Evolutionary conservation across 176 grass and related monocot genomes (phyloP).

Genomic region (Olyra latifolia): DNA sequence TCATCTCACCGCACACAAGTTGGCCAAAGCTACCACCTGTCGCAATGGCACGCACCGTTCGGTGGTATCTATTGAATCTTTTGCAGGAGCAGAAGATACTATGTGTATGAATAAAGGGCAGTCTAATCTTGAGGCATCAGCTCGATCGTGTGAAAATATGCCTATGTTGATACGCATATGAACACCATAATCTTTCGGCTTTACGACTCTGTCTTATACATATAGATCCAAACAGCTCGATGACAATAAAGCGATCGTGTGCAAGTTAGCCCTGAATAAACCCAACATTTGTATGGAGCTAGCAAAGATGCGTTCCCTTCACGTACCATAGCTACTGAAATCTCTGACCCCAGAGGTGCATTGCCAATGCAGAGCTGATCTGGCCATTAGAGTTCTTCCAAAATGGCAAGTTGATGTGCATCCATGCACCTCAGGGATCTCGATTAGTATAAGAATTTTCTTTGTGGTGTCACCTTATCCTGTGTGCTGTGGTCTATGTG

Average conservation of each 20-base stretch:
- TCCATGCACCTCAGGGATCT: background rate
- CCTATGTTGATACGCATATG: background rate
- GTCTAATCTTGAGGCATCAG: background rate
- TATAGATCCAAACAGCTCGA: slow-evolving; percentile 12
- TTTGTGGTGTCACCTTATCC: slow-evolving; percentile 17
- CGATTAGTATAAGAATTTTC: background rate
- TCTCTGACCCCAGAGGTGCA: background rate
- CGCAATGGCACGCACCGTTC: background rate
- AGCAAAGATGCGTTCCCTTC: background rate
- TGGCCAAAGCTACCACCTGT: background rate
- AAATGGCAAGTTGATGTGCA: slow-evolving; percentile 16
- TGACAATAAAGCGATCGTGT: background rate
- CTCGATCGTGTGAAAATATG: background rate
- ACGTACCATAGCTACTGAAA: background rate
- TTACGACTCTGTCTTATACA: background rate
- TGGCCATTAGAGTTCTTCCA: slow-evolving; percentile 24
- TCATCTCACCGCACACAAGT: background rate
- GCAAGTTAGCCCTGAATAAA: background rate
- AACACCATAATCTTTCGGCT: background rate
- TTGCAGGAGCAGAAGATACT: background rate
- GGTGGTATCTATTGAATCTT: background rate
- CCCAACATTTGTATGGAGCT: background rate
- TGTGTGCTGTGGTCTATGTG: slow-evolving; percentile 25
- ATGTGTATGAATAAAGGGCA: background rate
- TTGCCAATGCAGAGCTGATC: slow-evolving; percentile 21